These are phyloP conservation scores for Candida verbasci DNA, from an alignment of 805 yeast genomes.

Conservation along the genomic window DNA sequence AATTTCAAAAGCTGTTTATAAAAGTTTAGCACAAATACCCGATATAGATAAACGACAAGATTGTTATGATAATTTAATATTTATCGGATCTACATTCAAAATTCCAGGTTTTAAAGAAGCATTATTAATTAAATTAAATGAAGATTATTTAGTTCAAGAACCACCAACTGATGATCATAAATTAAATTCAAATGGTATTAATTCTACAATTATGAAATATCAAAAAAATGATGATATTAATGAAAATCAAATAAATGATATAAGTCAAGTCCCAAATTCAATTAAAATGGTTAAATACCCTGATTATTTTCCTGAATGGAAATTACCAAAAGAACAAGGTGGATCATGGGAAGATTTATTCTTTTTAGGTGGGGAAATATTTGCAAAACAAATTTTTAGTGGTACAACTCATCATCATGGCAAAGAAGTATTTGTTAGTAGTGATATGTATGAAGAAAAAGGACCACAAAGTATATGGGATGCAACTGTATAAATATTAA, in stretches of 20 bases:
- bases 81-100: constrained; percentile 73
- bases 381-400: constrained; percentile 78
- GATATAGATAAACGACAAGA: constrained; percentile 73
- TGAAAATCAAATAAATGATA: constrained; percentile 22
- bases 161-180: constrained; percentile 18
- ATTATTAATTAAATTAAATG: constrained; percentile 52
- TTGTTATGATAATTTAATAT: constrained; percentile 76
- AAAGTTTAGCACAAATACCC: constrained; percentile 51
- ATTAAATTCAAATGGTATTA: constrained; percentile 21
- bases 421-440: constrained; percentile 60
- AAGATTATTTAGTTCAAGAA: constrained; percentile 47
- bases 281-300: constrained; percentile 69
- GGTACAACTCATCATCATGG: constrained; percentile 51
- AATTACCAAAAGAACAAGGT: constrained; percentile 42
- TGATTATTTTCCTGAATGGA: constrained; percentile 95
- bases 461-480: constrained; percentile 89
- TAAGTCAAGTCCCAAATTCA: constrained; percentile 73
- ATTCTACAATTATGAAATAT: constrained; percentile 37
- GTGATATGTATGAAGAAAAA: constrained; percentile 65
- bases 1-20: constrained; percentile 52
- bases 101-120: constrained; percentile 77
- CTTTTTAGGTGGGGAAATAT: constrained; percentile 84
- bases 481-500: constrained; percentile 16
- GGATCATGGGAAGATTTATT: constrained; percentile 71
- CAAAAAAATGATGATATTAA: constrained; percentile 39